Evolutionary conservation across 2,329 filamentous ascomycete species (phyloP), one percentile per base, ranked within the genome.

Genomic region (Anthostomella pinea): DNA sequence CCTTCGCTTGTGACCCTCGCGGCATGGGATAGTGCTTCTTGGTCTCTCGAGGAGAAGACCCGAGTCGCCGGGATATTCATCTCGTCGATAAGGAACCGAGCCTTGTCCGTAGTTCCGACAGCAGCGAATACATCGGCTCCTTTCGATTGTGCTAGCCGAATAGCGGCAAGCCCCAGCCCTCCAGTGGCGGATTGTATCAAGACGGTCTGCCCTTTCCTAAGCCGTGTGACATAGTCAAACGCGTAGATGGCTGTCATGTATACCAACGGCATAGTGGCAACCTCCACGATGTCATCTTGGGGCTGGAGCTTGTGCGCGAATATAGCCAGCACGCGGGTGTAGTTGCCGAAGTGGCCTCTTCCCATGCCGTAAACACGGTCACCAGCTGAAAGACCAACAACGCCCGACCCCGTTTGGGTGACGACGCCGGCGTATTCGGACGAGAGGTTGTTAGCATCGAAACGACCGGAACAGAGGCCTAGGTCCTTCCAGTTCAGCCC

Each of bases 401-500:
- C 46, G 1, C 25, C 15, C 4, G 39, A 3, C 3, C 57, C 54
- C 1, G 48, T 32, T 8, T 34, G 33, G 2, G 46, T 46, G 2
- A 60, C 21, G 10, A 35, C 9, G 4, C 41, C 38, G 4, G 0
- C 5, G 17, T 43, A 50, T 14, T 52, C 49, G 5, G 29, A 41
- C 8, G 44, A 51, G 6, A 51, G 37, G 27, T 48, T 38, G 18
- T 48, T 46, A 2, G 31, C 41, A 14, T 57, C 49, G 8, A 52
- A 42, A 3, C 49, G 48, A 3, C 51, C 53, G 1, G 51, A 42
- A 6, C 43, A 43, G 7, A 44, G 21, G 19, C 38, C 52, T 7
- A 58, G 35, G 25, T 57, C 55, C 23, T 56, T 57, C 28, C 45
- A 46, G 29, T 57, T 57, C 1, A 59, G 24, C 2, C 55, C 56